phyloP scores from a whole-genome alignment of 2,329 filamentous ascomycete species.

The Fusarium sp. region DNA sequence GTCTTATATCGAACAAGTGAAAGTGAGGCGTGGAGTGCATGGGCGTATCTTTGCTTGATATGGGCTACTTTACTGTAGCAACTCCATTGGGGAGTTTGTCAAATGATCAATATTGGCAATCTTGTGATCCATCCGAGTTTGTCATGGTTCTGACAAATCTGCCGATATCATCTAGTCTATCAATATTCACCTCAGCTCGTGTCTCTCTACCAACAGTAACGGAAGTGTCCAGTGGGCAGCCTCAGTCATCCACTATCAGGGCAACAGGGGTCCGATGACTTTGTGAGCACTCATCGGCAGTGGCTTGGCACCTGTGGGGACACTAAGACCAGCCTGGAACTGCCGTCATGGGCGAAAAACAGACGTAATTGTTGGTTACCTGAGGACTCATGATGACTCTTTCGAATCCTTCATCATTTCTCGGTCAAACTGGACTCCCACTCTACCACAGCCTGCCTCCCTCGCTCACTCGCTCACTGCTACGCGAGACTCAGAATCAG shows the following conservation, averaged over 20 bases:
- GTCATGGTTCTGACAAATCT: background rate
- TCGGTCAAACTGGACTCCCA: background rate
- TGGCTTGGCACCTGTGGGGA: conserved; percentile 23
- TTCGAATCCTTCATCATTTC: conserved; percentile 19
- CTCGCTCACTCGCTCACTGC: background rate
- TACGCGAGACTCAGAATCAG: background rate
- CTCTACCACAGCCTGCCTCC: background rate
- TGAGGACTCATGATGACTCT: conserved; percentile 34
- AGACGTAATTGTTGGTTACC: conserved; percentile 20
- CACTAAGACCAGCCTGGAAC: conserved; percentile 16
- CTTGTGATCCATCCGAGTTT: background rate
- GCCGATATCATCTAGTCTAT: background rate
- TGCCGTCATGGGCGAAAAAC: conserved; percentile 16
- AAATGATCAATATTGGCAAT: background rate
- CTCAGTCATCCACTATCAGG: background rate
- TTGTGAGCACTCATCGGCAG: conserved; percentile 16
- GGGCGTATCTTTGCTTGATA: background rate
- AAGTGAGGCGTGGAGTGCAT: background rate
- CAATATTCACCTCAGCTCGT: background rate
- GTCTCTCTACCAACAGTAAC: background rate
- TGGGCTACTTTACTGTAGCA: background rate
- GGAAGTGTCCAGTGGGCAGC: background rate
- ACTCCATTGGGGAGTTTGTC: background rate
- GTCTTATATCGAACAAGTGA: background rate
- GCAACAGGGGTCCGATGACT: conserved; percentile 17